phyloP scores from a whole-genome alignment of 495 filamentous ascomycete genomes.

The Tuber melanosporum region DNA sequence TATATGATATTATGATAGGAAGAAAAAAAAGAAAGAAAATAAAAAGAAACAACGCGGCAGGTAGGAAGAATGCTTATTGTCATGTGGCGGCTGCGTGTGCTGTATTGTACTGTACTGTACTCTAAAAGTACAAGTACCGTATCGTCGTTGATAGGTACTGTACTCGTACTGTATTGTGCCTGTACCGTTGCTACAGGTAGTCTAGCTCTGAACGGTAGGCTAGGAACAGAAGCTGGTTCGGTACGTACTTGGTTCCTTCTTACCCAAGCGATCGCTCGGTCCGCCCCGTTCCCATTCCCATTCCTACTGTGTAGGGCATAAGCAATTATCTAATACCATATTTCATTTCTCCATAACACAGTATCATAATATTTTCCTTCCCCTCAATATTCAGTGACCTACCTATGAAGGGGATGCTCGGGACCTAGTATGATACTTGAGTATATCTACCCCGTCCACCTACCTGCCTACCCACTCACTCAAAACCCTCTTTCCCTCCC shows the following conservation, averaged over 20 bases:
- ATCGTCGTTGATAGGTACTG: neutral
- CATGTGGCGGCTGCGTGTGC: neutral
- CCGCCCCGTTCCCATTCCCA: neutral
- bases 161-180: neutral
- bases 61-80: neutral
- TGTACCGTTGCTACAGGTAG: neutral
- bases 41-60: neutral
- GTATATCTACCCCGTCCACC: neutral
- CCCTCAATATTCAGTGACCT: neutral
- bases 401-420: neutral
- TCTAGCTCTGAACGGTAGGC: too few species aligned
- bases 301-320: neutral
- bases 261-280: neutral
- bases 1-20: neutral
- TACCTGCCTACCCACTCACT: neutral
- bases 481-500: neutral
- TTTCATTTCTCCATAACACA: neutral
- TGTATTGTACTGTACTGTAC: neutral
- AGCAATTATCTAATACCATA: neutral
- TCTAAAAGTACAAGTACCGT: neutral
- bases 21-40: neutral
- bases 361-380: neutral
- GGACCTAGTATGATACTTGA: neutral
- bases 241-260: neutral
- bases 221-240: neutral